Conservation (phyloP, 2,329 filamentous ascomycete species). For the Sphaerulina populicola region DNA sequence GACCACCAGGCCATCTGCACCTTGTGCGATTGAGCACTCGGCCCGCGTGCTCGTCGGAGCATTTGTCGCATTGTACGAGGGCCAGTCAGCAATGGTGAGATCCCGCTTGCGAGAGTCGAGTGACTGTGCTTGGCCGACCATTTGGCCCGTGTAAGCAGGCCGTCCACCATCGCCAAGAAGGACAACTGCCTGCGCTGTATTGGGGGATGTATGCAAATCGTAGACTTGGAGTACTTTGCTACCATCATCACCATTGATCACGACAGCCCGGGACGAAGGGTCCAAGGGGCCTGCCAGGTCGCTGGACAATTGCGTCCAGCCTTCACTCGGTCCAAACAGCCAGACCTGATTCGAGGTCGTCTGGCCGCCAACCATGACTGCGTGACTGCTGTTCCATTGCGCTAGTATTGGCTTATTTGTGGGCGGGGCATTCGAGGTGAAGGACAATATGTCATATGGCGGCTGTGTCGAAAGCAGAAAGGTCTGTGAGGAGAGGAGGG, state of each 20-base stretch:
- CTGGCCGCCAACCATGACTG: constrained; percentile 66
- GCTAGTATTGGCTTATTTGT: constrained; percentile 63
- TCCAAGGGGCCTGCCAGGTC: constrained; percentile 47
- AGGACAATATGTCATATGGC: constrained; percentile 57
- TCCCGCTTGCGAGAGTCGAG: constrained; percentile 40
- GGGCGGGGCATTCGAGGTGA: constrained; percentile 52
- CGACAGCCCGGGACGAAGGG: constrained; percentile 39
- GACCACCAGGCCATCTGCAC: constrained; percentile 58
- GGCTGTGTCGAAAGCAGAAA: constrained; percentile 61
- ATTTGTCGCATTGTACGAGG: constrained; percentile 65
- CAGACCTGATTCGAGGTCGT: constrained; percentile 59
- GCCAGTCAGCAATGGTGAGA: constrained; percentile 59
- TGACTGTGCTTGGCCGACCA: constrained; percentile 35
- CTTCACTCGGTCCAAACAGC: constrained; percentile 55
- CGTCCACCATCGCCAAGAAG: constrained; percentile 54
- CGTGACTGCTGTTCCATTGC: constrained; percentile 62
- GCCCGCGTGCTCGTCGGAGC: constrained; percentile 58
- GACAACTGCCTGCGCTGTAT: constrained; percentile 61
- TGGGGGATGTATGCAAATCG: constrained; percentile 65
- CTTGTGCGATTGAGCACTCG: constrained; percentile 65
- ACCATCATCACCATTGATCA: constrained; percentile 65
- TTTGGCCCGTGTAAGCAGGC: constrained; percentile 41
- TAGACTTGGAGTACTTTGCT: constrained; percentile 74
- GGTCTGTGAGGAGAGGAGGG: constrained; percentile 58
- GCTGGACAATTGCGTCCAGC: constrained; percentile 61